Evolutionary conservation across 129 eudicot species (phyloP), one percentile per base, ranked within the genome.

Genomic region (Glebionis coronaria): DNA sequence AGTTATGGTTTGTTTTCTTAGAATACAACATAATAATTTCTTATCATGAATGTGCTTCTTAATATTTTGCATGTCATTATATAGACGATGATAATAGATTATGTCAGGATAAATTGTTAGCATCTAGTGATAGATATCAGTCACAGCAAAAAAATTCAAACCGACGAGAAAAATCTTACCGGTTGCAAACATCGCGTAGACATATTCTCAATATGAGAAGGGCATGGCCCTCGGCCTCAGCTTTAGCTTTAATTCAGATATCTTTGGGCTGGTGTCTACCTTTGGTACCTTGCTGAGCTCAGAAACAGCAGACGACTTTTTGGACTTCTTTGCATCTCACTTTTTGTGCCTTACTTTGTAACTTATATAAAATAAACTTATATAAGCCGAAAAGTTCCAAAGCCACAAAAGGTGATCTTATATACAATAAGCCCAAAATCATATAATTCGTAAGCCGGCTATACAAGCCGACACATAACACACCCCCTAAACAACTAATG

Each of bases 221-320:
- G 63, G 95, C 97, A 63, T 94, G 99, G 46, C 88, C 88, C 80
- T 94, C 85, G 18, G 97, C 88, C 77, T 94, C 99, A 61, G 87
- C 94, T 77, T 90, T 90, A 49, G 91, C 90, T 83, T 87, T 60
- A 94, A 77, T 74, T 94, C 99, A 58, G 99, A 94, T 68, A 78
- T 75, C 82, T 94, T 94, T 4, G 97, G 96, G 63, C 88, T 94
- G 50, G 87, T 56, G 76, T 73, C 87, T 71, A 88, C 82, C 73
- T 88, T 91, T 72, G 97, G 97, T 58, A 96, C 97, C 75, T 85
- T 91, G 25, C 94, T 88, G 57, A 91, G 97, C 76, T 88, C 97
- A 51, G 88, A 85, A 74, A 88, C 82, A 71, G 83, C 71, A 19
- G 56, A 66, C 2, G 88, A 58, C 67, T 73, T 80, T 50, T 56